Conservation (phyloP, 2,329 filamentous ascomycete species). For the Cylindrodendrum hubeiense region DNA sequence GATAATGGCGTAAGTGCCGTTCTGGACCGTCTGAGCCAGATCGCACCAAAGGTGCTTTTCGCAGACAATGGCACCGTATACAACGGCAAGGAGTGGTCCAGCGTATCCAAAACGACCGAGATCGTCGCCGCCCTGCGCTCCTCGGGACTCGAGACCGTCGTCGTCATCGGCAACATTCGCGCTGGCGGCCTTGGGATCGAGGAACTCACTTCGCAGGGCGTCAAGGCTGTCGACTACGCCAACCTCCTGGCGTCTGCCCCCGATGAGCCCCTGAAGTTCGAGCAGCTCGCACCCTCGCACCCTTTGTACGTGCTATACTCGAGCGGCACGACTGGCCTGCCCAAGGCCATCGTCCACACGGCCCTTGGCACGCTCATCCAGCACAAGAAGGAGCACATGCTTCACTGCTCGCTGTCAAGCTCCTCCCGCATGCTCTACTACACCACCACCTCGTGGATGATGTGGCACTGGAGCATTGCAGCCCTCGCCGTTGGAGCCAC, state of each 20-base stretch:
- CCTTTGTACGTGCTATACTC: constrained; percentile 96
- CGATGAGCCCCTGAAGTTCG: constrained; percentile 70
- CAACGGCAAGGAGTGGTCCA: constrained; percentile 91
- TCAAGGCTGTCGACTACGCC: constrained; percentile 59
- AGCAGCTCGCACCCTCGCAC: constrained; percentile 84
- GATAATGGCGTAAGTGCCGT: constrained; percentile 94
- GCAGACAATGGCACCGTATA: constrained; percentile 91
- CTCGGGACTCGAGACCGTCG: constrained; percentile 74
- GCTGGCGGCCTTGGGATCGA: constrained; percentile 56
- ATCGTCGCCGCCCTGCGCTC: constrained; percentile 74
- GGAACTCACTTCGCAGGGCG: constrained; percentile 53
- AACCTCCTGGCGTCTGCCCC: constrained; percentile 58
- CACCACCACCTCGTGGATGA: constrained; percentile 98
- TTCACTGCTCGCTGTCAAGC: constrained; percentile 85
- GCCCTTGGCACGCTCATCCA: constrained; percentile 91
- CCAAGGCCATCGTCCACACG: constrained; percentile 96
- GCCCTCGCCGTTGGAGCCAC: constrained; percentile 86
- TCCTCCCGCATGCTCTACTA: constrained; percentile 89
- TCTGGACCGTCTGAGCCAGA: constrained; percentile 87
- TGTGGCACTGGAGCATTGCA: constrained; percentile 98
- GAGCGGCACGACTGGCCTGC: constrained; percentile 86
- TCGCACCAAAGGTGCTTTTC: constrained; percentile 85
- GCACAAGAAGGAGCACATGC: constrained; percentile 95
- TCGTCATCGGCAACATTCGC: constrained; percentile 79
- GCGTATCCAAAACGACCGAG: constrained; percentile 81